Conservation (phyloP, 768 basidiomycete species). For the Leccinum boreale region DNA sequence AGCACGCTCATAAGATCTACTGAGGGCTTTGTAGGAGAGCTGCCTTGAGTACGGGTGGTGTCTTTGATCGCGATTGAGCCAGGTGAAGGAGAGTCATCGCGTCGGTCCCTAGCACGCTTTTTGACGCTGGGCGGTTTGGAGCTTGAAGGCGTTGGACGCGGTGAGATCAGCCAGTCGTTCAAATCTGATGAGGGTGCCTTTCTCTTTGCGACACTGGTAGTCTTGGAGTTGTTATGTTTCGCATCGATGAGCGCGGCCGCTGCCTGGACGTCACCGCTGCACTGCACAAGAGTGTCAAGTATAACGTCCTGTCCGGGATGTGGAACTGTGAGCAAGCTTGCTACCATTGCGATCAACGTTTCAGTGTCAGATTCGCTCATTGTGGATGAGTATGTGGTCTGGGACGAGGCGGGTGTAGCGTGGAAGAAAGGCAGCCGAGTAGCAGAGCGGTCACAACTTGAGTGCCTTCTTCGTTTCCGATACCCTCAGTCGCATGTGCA, state of each 20-base stretch:
- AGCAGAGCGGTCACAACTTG: too few relatives aligned
- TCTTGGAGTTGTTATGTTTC: conserved; percentile 15
- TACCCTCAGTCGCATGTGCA: conserved; percentile 8
- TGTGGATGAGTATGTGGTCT: not conserved
- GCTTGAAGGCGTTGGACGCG: conserved; percentile 18
- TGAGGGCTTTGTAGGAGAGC: conserved; percentile 29
- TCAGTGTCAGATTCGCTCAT: conserved; percentile 55
- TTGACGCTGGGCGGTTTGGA: conserved; percentile 20
- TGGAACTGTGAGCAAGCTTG: conserved; percentile 46
- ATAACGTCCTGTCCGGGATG: conserved; percentile 40
- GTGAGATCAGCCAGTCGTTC: conserved; percentile 49
- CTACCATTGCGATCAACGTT: conserved; percentile 61
- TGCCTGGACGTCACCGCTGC: conserved; percentile 52
- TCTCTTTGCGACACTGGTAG: conserved; percentile 35
- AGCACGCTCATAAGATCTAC: conserved; percentile 57
- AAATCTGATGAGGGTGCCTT: conserved; percentile 46
- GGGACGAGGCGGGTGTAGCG: not conserved
- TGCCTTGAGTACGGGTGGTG: conserved; percentile 8
- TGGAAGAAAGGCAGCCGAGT: not conserved
- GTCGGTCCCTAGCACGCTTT: conserved; percentile 9
- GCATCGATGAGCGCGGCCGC: conserved; percentile 44
- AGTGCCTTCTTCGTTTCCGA: not conserved
- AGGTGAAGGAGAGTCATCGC: not conserved
- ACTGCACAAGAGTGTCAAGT: conserved; percentile 56
- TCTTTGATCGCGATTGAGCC: conserved; percentile 15